phyloP scores from a whole-genome alignment of 345 rosid species.

The Brassica nigra region DNA sequence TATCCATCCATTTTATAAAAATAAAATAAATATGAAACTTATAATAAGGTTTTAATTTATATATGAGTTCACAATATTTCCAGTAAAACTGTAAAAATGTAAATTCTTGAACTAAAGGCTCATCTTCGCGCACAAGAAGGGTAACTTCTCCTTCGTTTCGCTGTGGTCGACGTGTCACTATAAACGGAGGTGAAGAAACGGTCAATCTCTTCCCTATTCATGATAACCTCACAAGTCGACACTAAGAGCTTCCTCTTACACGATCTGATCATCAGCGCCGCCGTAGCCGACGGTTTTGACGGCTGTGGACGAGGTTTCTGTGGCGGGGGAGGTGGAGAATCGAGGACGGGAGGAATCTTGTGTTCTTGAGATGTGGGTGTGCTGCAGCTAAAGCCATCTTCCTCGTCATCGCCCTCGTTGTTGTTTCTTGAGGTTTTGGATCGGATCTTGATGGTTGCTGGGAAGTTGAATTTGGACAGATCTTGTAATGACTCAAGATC shows the following conservation, averaged over 20 bases:
- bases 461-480: constrained; percentile 19
- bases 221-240: constrained; percentile 39
- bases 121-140: constrained; percentile 23
- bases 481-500: constrained; percentile 35
- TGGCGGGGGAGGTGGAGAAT: constrained; percentile 42
- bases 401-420: not conserved
- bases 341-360: constrained; percentile 31
- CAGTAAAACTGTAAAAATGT: constrained; percentile 34
- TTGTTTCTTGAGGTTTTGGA: constrained; percentile 6
- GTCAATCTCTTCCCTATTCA: constrained; percentile 40
- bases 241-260: constrained; percentile 41
- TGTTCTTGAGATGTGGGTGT: constrained; percentile 43
- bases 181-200: constrained; percentile 36
- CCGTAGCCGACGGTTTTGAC: constrained; percentile 34
- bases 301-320: constrained; percentile 32
- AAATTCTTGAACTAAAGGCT: constrained; percentile 21
- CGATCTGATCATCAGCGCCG: constrained; percentile 35
- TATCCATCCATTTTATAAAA: constrained; percentile 1
- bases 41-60: not conserved
- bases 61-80: constrained; percentile 12
- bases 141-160: constrained; percentile 26
- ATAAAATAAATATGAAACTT: not conserved
- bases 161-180: constrained; percentile 24
- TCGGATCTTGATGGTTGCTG: constrained; percentile 34
- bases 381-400: constrained; percentile 13